A percentile compares a stretch with the other conserved stretches of the same genome.
Evolutionary conservation across 2,329 filamentous ascomycete species (phyloP).

Genomic region (Pleochaeta shiraiana): DNA sequence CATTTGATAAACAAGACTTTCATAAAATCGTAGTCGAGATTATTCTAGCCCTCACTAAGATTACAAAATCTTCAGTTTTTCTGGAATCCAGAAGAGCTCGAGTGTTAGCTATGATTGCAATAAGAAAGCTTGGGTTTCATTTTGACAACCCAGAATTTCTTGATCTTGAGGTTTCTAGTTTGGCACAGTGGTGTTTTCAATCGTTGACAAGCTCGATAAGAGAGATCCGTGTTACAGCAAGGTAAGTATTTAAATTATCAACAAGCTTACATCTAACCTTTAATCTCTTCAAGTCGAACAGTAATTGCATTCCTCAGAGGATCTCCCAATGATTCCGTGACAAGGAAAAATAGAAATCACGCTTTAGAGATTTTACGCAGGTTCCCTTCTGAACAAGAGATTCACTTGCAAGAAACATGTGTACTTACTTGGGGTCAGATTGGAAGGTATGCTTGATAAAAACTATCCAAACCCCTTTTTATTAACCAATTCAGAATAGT

Average conservation of each 20-base stretch:
- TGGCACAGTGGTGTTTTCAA: slow-evolving; percentile 64
- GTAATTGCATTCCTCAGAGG: slow-evolving; percentile 41
- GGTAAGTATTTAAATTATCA: slow-evolving; percentile 21
- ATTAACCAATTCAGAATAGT: slow-evolving; percentile 30
- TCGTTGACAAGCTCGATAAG: slow-evolving; percentile 65
- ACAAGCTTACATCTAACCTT: slow-evolving; percentile 2
- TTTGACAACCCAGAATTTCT: slow-evolving; percentile 35
- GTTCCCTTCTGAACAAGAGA: slow-evolving; percentile 33
- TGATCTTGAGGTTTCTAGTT: slow-evolving; percentile 40
- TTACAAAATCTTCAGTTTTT: slow-evolving; percentile 25
- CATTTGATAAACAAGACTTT: slow-evolving; percentile 8
- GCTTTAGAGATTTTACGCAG: slow-evolving; percentile 49
- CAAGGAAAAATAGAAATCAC: slow-evolving; percentile 38
- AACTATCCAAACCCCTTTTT: not conserved
- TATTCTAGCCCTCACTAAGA: slow-evolving; percentile 24
- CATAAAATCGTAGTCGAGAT: slow-evolving; percentile 19
- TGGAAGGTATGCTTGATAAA: slow-evolving; percentile 31
- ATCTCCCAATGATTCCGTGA: slow-evolving; percentile 20
- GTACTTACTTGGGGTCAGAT: slow-evolving; percentile 75
- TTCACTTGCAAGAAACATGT: slow-evolving; percentile 57
- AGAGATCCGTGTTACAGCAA: slow-evolving; percentile 66
- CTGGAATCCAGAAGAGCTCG: slow-evolving; percentile 35
- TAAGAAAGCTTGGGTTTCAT: slow-evolving; percentile 50
- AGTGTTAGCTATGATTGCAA: slow-evolving; percentile 46
- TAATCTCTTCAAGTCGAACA: slow-evolving; percentile 28